These are phyloP conservation scores for Helichrysum umbraculigerum DNA, from an alignment of 129 eudicot genomes.

Conservation along the genomic window DNA sequence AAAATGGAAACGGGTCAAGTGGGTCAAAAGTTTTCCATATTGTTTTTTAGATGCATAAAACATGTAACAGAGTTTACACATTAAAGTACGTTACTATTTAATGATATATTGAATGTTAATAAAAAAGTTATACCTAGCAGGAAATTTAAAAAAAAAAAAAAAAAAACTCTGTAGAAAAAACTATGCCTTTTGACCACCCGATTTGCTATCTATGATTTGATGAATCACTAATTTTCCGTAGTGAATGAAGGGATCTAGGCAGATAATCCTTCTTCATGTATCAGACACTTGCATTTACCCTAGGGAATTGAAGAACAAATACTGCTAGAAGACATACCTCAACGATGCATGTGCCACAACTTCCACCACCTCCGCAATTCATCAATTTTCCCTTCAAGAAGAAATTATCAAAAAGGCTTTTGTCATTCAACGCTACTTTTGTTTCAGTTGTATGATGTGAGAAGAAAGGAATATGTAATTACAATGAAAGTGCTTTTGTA, in stretches of 20 bases:
- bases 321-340: slow-evolving; percentile 49
- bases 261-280: neutral
- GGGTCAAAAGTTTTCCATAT: neutral
- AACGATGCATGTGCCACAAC: slow-evolving; percentile 95
- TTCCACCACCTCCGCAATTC: slow-evolving; percentile 99
- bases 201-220: neutral
- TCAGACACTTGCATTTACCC: neutral
- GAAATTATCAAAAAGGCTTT: slow-evolving; percentile 6
- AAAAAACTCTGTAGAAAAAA: neutral
- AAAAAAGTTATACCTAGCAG: neutral
- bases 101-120: neutral
- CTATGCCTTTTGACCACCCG: neutral
- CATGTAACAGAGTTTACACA: neutral
- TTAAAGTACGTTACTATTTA: too few relatives aligned
- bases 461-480: neutral
- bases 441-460: neutral
- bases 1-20: neutral
- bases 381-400: slow-evolving; percentile 74
- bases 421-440: neutral
- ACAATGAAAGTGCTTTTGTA: neutral
- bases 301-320: neutral
- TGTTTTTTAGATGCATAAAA: neutral
- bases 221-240: neutral
- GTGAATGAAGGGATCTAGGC: neutral
- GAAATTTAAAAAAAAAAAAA: too few relatives aligned